Base-by-base conservation (phyloP, 345 rosid species). In the Atalantia buxifolia region DNA sequence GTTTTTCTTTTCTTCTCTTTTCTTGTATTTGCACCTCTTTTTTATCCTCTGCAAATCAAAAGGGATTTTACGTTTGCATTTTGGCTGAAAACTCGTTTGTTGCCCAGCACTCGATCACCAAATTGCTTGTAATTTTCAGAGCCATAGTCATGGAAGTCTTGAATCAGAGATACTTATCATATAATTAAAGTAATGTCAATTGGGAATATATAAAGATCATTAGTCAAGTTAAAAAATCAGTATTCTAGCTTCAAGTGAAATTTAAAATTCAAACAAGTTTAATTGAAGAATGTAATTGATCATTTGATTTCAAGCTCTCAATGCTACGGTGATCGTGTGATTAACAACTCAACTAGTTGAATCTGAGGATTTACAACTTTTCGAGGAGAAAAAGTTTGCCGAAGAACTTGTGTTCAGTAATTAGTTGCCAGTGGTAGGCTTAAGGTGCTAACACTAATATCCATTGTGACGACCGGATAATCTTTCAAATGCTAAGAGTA, bases 11-110 rank as follows among this genome's bases (percentile, higher is more conserved):
- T 63, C 27, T 0, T 56, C 1, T 13, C 61, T 60, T 16, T 35
- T 18, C 35, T 72, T 67, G 75, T 61, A 67, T 81, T 81, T 77
- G 77, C 76, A 36, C 57, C 33, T 18, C 50, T 45, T 40, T 2
- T 80, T 55, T 67, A 65, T 56, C 74, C 31, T 77, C 25, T 45
- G 63, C 77, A 76, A 77, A 81, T 71, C 73, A 57, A 31, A 31
- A 56, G 13, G 24, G 35, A 45, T 10, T 28, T 16, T 60, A n/a
- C 18, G 61, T 40, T 28, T 72, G 35, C 22, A 12, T 9, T 72
- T 21, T 31, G 64, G 30, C 31, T 2, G 31, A n/a, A 31, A 30
- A 13, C 22, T 30, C 14, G 19, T 8, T 31, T 19, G 42, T 64
- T 42, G 57, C 36, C 56, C 16, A 19, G 48, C 8, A 22, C n/a